Conservation (phyloP, 2,329 filamentous ascomycete species). For the Leptographium galeiforme region DNA sequence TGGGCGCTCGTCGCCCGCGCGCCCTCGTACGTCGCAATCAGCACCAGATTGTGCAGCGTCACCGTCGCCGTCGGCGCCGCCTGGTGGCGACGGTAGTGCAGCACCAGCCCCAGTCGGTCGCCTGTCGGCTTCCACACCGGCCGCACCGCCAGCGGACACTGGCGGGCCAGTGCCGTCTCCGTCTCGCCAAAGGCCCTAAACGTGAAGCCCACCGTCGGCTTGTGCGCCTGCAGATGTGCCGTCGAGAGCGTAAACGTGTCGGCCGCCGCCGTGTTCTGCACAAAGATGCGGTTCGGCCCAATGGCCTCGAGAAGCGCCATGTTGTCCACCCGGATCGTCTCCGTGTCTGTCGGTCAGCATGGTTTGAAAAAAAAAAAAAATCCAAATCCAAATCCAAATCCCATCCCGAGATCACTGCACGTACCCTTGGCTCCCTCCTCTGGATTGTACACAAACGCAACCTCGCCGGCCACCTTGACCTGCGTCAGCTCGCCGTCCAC, state of each 20-base stretch:
- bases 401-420: constrained; percentile 15
- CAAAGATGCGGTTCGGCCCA: constrained; percentile 83
- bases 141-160: constrained; percentile 60
- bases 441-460: constrained; percentile 71
- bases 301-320: constrained; percentile 82
- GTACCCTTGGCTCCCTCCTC: constrained; percentile 35
- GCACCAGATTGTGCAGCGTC: constrained; percentile 55
- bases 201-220: constrained; percentile 74
- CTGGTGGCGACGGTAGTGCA: constrained; percentile 77
- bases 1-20: constrained; percentile 52
- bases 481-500: constrained; percentile 58
- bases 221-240: constrained; percentile 49
- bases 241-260: constrained; percentile 74
- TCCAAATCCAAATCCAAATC: too few relatives aligned
- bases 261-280: constrained; percentile 51
- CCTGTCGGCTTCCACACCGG: constrained; percentile 74
- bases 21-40: constrained; percentile 60
- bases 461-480: constrained; percentile 69
- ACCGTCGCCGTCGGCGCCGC: constrained; percentile 17
- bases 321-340: constrained; percentile 74
- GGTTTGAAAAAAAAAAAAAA: too few relatives aligned
- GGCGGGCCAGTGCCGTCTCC: constrained; percentile 27
- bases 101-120: constrained; percentile 71
- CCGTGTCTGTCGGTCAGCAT: constrained; percentile 23
- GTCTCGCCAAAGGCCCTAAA: constrained; percentile 73